Base-by-base conservation (phyloP, 1,284 basidiomycete species). In the Ganoderma lingzhi region DNA sequence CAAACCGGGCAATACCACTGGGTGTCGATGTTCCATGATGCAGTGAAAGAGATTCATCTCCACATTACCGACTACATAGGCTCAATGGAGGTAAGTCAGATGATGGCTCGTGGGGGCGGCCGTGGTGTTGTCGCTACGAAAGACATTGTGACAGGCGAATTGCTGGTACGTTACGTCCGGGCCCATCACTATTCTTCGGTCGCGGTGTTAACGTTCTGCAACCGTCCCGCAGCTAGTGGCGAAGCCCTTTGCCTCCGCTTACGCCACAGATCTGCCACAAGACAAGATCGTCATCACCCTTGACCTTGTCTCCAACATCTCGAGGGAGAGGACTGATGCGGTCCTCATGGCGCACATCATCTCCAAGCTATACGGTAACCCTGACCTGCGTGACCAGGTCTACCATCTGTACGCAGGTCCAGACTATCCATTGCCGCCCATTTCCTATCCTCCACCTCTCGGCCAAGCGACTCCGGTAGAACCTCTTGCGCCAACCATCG, bases 361-460 rank as follows among this genome's bases (percentile, higher is more conserved):
- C 2, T 67, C 74, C 41, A 73, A 66, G 63, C 19, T 76, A 15
- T 75, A 74, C 63, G 75, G 75, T 19, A 75, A 76, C 41, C 74
- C 75, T 5, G 73, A 76, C 19, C 15, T 72, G 23, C 66, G 65
- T 35, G 70, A 73, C 55, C 55, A 62, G 8, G 71, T 75, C 2
- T 74, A 66, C 64, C 63, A 73, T 32, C 71, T 74, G 3, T 75
- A 77, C 37, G 72, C 76, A 0, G 76, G 73, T 17, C 67, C 67
- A 9, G 65, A 66, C 15, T 72, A 74, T 23, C 71, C 72, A 14
- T n/a, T 69, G 8, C 74, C 72, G 32, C 74, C 74, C 2, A 48
- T 42, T 12, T 62, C 67, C 2, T 74, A 73, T 45, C 71, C 71
- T 37, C 69, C 72, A 12, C 23, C 59, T 2, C 51, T 53, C 14